Conservation (phyloP, 768 basidiomycete species). For the Phlebiopsis gigantea region DNA sequence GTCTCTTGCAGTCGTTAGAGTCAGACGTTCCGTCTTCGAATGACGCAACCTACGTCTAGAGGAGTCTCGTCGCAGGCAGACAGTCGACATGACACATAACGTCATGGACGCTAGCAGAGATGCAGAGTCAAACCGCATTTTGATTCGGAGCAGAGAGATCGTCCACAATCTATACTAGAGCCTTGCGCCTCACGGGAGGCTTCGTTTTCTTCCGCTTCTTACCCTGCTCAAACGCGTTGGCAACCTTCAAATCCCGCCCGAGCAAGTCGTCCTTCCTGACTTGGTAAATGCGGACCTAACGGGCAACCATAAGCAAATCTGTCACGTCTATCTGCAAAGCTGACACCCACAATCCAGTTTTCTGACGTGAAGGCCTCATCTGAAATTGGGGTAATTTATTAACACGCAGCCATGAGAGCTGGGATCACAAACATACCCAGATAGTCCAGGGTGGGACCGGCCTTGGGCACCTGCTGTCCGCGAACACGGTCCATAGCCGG, state of each 20-base stretch:
- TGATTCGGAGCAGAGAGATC: not conserved
- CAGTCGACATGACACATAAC: not conserved
- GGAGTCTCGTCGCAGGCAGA: not conserved
- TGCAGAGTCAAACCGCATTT: not conserved
- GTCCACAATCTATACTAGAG: conserved; percentile 27
- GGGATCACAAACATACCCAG: conserved; percentile 48
- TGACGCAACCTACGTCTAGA: not conserved
- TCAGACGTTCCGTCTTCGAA: not conserved
- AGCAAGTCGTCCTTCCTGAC: conserved; percentile 93
- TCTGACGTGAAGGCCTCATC: conserved; percentile 99
- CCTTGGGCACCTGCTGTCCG: conserved; percentile 73
- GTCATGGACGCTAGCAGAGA: not conserved
- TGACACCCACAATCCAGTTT: conserved; percentile 88
- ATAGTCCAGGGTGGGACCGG: conserved; percentile 79
- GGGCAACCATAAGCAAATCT: not conserved
- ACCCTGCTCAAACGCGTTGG: conserved; percentile 78
- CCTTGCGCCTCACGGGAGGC: conserved; percentile 56
- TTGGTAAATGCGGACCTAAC: conserved; percentile 83
- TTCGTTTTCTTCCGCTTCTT: conserved; percentile 86
- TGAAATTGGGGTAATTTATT: conserved; percentile 24
- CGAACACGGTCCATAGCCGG: conserved; percentile 83
- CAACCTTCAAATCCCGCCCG: conserved; percentile 85
- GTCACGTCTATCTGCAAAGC: not conserved
- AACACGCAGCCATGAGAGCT: not conserved
- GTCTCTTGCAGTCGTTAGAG: not conserved